phyloP scores from a whole-genome alignment of 2,329 filamentous ascomycete species.

The Ophiostoma angusticollis region DNA sequence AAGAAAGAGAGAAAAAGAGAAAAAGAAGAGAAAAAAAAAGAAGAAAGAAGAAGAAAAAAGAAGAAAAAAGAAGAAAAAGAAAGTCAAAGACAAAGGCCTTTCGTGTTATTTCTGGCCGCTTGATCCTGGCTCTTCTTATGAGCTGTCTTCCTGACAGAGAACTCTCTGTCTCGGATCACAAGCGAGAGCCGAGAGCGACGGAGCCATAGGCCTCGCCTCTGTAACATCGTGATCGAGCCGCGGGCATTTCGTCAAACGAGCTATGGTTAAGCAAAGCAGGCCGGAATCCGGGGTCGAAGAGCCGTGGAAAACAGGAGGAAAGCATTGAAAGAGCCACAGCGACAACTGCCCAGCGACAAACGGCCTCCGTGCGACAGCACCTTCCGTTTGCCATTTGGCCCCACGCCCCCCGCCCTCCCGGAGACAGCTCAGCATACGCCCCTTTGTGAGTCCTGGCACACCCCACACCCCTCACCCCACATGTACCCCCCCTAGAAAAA shows the following conservation, averaged over 20 bases:
- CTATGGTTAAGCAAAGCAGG: conserved; percentile 1
- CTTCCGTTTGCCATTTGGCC: conserved; percentile 1
- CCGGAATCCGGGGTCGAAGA: conserved; percentile 1
- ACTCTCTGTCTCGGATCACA: too few relatives aligned
- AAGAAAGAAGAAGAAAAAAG: not conserved
- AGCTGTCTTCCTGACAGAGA: too few relatives aligned
- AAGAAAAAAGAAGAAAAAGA: not conserved
- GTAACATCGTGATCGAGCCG: conserved; percentile 3
- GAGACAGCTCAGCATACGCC: too few relatives aligned
- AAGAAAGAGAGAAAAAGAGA: not conserved
- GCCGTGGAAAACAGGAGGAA: not conserved
- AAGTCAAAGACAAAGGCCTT: not conserved
- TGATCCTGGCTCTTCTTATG: too few relatives aligned
- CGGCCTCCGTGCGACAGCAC: too few relatives aligned
- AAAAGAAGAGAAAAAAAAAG: not conserved
- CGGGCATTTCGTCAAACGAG: not conserved
- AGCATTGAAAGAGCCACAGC: too few relatives aligned
- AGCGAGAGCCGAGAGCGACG: not conserved
- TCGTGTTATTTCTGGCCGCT: too few relatives aligned
- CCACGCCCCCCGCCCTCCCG: conserved; percentile 1
- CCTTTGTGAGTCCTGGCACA: conserved; percentile 6
- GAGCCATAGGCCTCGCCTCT: not conserved
- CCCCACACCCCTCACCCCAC: conserved; percentile 10
- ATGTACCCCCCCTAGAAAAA: conserved; percentile 10
- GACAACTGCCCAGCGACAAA: too few relatives aligned